Conservation (phyloP, 2,329 filamentous ascomycete genomes). For the Arthrocladium fulminans region DNA sequence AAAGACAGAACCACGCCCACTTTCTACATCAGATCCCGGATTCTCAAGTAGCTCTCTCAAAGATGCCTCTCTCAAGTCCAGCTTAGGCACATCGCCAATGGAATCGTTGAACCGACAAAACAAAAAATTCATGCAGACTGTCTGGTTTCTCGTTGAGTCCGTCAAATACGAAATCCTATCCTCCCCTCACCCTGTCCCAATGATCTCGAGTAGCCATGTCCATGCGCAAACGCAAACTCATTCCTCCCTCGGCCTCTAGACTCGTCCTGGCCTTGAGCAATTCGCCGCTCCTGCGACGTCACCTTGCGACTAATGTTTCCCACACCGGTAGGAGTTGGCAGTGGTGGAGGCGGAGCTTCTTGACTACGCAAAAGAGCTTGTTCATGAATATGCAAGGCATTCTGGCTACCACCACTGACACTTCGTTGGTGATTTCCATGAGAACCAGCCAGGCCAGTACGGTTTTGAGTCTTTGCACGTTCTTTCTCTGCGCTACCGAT, state of each 20-base stretch:
- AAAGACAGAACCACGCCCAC: no score
- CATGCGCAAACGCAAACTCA: not conserved
- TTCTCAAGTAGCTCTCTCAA: no score
- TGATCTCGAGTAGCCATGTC: not conserved
- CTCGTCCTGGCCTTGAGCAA: not conserved
- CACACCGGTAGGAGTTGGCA: not conserved
- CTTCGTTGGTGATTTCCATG: constrained; percentile 4
- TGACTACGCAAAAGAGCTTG: not conserved
- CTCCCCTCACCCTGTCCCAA: not conserved
- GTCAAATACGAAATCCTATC: not conserved
- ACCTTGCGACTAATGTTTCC: not conserved
- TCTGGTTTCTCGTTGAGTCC: not conserved
- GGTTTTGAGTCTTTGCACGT: not conserved
- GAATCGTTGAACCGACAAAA: no score
- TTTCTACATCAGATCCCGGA: no score
- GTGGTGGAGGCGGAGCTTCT: not conserved
- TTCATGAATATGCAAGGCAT: constrained; percentile 1
- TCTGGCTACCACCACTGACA: constrained; percentile 4
- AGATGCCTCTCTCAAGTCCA: no score
- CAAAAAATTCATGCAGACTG: not conserved
- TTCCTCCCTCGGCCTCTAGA: not conserved
- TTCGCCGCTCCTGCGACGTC: not conserved
- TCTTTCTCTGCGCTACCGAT: constrained; percentile 9
- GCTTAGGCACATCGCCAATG: no score
- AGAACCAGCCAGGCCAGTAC: no score